These are phyloP conservation scores for Brassica incana DNA, from an alignment of 345 rosid genomes.

Conservation along the genomic window DNA sequence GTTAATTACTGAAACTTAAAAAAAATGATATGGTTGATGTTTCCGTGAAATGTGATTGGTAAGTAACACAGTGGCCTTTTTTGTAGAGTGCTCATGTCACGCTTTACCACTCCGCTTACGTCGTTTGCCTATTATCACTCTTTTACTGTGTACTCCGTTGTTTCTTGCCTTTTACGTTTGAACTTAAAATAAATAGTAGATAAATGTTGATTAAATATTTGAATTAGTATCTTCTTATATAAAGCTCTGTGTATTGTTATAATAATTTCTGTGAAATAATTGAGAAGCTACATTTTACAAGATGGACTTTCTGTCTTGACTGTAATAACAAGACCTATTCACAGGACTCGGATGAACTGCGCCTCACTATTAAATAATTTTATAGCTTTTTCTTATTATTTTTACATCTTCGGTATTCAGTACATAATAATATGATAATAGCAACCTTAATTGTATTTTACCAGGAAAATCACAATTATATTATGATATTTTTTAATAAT, in stretches of 20 bases:
- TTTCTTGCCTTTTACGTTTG: not conserved
- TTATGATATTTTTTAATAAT: too few relatives aligned
- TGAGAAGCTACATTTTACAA: not conserved
- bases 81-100: not conserved
- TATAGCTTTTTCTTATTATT: not conserved
- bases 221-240: not conserved
- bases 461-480: not conserved
- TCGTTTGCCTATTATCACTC: conserved; percentile 8
- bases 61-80: not conserved
- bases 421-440: not conserved
- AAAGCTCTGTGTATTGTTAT: too few relatives aligned
- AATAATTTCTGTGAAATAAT: too few relatives aligned
- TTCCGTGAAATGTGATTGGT: not conserved
- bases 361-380: not conserved
- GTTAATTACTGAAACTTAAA: not conserved
- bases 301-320: not conserved
- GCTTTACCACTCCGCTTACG: not conserved
- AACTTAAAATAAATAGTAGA: not conserved
- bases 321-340: not conserved
- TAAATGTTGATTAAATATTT: not conserved
- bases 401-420: not conserved
- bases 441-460: not conserved
- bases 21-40: not conserved
- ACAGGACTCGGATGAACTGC: not conserved
- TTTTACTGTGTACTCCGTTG: not conserved